These are phyloP conservation scores for Berkeleyomyces rouxiae DNA, from an alignment of 2,329 filamentous ascomycete species.

Conservation along the genomic window DNA sequence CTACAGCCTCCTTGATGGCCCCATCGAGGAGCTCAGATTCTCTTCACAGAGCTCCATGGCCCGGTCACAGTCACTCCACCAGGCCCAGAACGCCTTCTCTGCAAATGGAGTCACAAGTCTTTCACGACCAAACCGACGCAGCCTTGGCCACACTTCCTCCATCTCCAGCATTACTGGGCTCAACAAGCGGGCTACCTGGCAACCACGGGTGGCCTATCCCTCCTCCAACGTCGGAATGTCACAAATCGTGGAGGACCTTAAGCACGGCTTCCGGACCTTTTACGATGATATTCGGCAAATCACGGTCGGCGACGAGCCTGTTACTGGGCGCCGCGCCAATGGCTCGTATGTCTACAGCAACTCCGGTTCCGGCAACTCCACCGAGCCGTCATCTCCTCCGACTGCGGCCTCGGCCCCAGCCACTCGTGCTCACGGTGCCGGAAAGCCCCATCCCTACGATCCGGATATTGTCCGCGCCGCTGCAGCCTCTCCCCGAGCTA, in stretches of 20 bases:
- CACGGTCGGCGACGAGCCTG: constrained; percentile 83
- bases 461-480: constrained; percentile 32
- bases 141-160: constrained; percentile 2
- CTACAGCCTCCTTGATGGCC: constrained; percentile 29
- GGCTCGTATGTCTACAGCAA: constrained; percentile 12
- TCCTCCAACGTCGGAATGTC: constrained; percentile 32
- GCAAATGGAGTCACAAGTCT: constrained; percentile 6
- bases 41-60: constrained; percentile 17
- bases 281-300: constrained; percentile 90
- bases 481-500: constrained; percentile 24
- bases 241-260: constrained; percentile 78
- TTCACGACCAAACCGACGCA: not conserved
- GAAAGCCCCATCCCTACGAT: constrained; percentile 19
- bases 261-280: constrained; percentile 81
- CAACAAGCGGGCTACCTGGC: constrained; percentile 43
- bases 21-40: constrained; percentile 27
- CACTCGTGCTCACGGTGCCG: constrained; percentile 10
- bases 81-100: constrained; percentile 10
- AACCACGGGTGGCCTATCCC: constrained; percentile 31
- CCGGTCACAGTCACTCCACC: constrained; percentile 9
- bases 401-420: not conserved
- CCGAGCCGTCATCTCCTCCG: not conserved
- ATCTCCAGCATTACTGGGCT: constrained; percentile 23
- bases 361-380: not conserved
- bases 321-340: constrained; percentile 32